Percentiles rank a stretch among this genome's conserved stretches.
These are phyloP conservation scores for Auricularia cornea DNA, from an alignment of 768 basidiomycete species.

Conservation along the genomic window DNA sequence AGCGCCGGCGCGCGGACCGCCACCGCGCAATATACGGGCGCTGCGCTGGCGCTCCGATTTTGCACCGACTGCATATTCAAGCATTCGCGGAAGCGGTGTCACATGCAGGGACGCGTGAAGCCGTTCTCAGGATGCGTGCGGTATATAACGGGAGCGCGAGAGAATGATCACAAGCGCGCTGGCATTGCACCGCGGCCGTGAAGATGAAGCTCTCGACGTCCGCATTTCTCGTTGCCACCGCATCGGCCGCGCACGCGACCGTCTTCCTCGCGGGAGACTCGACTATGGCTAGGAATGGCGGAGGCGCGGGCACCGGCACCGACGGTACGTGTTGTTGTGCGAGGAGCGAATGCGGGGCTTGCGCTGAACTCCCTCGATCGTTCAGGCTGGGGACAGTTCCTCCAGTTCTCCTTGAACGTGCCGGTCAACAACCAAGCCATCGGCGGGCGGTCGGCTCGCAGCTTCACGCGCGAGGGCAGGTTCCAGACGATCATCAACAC, in stretches of 20 bases:
- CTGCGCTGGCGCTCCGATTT: too few species aligned
- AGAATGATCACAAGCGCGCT: too few species aligned
- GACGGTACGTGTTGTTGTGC: slow-evolving; percentile 3
- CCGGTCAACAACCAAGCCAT: slow-evolving; percentile 40
- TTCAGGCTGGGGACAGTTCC: slow-evolving; percentile 34
- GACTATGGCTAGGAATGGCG: slow-evolving; percentile 16
- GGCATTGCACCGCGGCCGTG: too few species aligned
- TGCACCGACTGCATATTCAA: too few species aligned
- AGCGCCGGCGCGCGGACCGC: too few species aligned
- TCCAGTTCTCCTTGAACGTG: slow-evolving; percentile 33
- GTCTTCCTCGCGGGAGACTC: slow-evolving; percentile 18
- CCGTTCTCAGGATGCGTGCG: too few species aligned
- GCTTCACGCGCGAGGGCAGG: slow-evolving; percentile 40
- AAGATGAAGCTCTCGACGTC: too few species aligned
- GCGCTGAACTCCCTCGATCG: not conserved
- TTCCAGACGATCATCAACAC: slow-evolving; percentile 33
- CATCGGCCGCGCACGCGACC: slow-evolving; percentile 4
- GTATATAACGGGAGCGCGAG: too few species aligned
- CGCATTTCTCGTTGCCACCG: not conserved
- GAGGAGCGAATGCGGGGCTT: not conserved
- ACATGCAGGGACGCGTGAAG: too few species aligned
- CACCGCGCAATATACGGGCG: too few species aligned
- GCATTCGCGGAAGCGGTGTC: too few species aligned
- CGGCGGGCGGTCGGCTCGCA: slow-evolving; percentile 38
- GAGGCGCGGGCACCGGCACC: slow-evolving; percentile 7